These are phyloP conservation scores for Lagenidium giganteum DNA, from an alignment of 352 stramenopile species.

Conservation along the genomic window DNA sequence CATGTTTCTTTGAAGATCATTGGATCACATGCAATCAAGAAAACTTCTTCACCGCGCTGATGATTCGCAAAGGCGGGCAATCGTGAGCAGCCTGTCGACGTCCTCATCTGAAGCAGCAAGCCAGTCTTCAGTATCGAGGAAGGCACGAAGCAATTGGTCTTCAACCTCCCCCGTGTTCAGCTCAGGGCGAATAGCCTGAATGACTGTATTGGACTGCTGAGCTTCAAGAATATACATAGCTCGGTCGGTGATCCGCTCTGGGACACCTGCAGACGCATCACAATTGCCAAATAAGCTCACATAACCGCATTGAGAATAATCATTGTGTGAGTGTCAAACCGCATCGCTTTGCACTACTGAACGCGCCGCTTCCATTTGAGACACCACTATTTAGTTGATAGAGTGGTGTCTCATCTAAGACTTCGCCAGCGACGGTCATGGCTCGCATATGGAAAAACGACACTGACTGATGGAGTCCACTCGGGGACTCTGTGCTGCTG, in stretches of 20 bases:
- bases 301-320: neutral
- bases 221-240: neutral
- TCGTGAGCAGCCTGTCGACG: conserved; percentile 4
- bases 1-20: no score
- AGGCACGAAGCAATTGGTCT: conserved; percentile 6
- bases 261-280: conserved; percentile 12
- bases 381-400: no score
- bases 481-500: no score
- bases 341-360: no score
- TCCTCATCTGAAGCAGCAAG: neutral
- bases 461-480: no score
- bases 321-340: neutral
- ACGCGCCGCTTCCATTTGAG: no score
- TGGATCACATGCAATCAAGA: no score
- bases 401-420: no score
- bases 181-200: neutral
- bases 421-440: no score
- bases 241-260: conserved; percentile 8
- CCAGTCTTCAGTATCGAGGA: conserved; percentile 9
- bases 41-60: conserved; percentile 16
- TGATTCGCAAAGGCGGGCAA: conserved; percentile 1
- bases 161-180: conserved; percentile 10
- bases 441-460: no score
- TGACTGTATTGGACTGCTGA: neutral
- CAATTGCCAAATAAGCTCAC: conserved; percentile 11